Base-by-base conservation (phyloP, 2,329 filamentous ascomycete species). In the Ophiostoma quercus region DNA sequence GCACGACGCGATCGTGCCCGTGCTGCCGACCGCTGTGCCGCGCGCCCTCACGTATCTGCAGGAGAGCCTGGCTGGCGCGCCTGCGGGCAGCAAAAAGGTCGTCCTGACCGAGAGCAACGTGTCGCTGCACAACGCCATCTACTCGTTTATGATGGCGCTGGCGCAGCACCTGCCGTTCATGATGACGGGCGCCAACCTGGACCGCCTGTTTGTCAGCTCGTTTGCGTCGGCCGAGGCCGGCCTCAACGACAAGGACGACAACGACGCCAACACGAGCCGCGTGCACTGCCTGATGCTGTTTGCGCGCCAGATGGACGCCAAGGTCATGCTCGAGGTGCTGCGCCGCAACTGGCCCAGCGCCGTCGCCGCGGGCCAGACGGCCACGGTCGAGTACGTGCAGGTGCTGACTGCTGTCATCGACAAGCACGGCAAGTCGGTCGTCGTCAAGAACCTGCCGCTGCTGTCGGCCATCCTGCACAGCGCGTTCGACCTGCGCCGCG, bases 121-220 rank as follows among this genome's bases (percentile, higher is more conserved):
- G 22, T 86, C 88, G 74, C 81, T 97, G 39, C 92, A 96, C 77
- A 92, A 94, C 75, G 92, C 94, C 2, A 87, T 88, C 9, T 97
- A 91, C 78, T 86, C 91, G 0, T 88, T 98, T 71, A 83, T 97
- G 72, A 90, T 88, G 66, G 87, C 92, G 8, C 83, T 97, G 63
- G 87, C 94, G 14, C 89, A 95, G 74, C 88, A 95, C 74, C 82
- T 98, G 34, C 92, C 94, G 0, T 97, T 92, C 80, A 96, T 98
- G 88, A 83, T 98, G 72, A 92, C 92, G 12, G 87, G 87, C 1
- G 83, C 85, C 5, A 89, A 94, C 74, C 79, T 98, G 12, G 88
- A 91, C 72, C 87, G 85, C 67, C 84, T 96, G 66, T 80, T 98
- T 34, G 80, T 84, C 16, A 84, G 92, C 12, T 94, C 92, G 5